Conservation (phyloP, 2,329 filamentous ascomycete species). For the Triangularia setosa region DNA sequence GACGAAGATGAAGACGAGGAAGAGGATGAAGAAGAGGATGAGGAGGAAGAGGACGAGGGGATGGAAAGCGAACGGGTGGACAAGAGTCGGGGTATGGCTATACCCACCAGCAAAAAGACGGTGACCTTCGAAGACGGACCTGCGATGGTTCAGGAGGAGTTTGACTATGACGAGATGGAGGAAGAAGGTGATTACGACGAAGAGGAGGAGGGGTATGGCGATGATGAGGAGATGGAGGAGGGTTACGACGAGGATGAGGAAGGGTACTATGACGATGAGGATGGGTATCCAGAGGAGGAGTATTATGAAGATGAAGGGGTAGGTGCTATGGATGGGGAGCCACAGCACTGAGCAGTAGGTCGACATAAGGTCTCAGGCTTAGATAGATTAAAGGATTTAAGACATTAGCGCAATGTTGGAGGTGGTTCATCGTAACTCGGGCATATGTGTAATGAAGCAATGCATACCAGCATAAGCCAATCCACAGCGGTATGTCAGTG, state of each 20-base stretch:
- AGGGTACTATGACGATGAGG: conserved; percentile 15
- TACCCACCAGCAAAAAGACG: conserved; percentile 15
- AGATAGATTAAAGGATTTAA: not conserved
- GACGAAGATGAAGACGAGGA: conserved; percentile 18
- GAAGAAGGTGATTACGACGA: conserved; percentile 24
- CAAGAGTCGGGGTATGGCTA: not conserved
- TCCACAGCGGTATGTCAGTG: not conserved
- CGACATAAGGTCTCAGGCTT: not conserved
- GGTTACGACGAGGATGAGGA: conserved; percentile 17
- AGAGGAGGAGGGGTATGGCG: conserved; percentile 29
- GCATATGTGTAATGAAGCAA: not conserved
- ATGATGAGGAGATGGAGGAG: conserved; percentile 10
- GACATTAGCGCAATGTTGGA: not conserved
- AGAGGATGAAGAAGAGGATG: conserved; percentile 11
- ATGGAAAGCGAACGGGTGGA: conserved; percentile 1
- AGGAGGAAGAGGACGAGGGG: conserved; percentile 3
- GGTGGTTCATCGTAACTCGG: not conserved
- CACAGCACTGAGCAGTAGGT: not conserved
- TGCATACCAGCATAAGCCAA: not conserved
- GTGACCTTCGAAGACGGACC: conserved; percentile 26
- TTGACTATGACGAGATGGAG: conserved; percentile 30
- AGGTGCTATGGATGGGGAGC: not conserved
- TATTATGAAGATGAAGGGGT: not conserved
- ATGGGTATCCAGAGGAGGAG: conserved; percentile 13
- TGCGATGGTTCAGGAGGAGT: conserved; percentile 22